Evolutionary conservation across 257 asterid species (phyloP), one percentile per base, ranked within the genome.

Genomic region (Ligustrum vulgare): DNA sequence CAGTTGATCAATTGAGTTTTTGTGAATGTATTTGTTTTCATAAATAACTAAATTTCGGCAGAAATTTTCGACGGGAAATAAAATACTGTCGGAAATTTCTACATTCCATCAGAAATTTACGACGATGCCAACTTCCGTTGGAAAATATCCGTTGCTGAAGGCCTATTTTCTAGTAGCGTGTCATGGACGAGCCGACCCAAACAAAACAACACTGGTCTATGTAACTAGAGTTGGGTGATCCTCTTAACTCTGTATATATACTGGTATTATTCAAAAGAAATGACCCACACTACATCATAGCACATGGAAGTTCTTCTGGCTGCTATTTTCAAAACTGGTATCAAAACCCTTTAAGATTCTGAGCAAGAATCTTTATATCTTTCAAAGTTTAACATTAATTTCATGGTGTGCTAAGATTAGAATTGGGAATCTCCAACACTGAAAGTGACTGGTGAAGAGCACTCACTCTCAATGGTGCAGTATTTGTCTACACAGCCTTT

Each of bases 291-390:
- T 3, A 58, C 65, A 58, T 13, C 35, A 45, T 15, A 68, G 36
- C 71, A 36, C 66, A 58, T 47, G 56, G 49, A 54, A 68, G 37
- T 41, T 67, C 66, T 25, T 60, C 66, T 60, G 39, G 51, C 68
- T 25, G 70, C 63, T 11, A 28, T 20, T 20, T 73, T 22, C 47
- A 72, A 67, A 76, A 33, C 68, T 66, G 81, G 28, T 69, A 68
- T 76, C 71, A 67, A 77, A 51, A 16, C 70, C 78, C 70, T 56
- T 67, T 71, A 67, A 76, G 79, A 76, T 76, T 80, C 66, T 43
- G 31, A 51, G 72, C 25, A 77, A 60, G 76, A 68, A 80, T 37
- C 75, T 58, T 37, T 49, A 37, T 41, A 31, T 58, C 70, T 74
- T 73, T 68, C 34, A 72, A 47, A 62, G 39, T 62, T 54, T 58